Conservation (phyloP, 495 filamentous ascomycete species). For the Xylaria intraflava region DNA sequence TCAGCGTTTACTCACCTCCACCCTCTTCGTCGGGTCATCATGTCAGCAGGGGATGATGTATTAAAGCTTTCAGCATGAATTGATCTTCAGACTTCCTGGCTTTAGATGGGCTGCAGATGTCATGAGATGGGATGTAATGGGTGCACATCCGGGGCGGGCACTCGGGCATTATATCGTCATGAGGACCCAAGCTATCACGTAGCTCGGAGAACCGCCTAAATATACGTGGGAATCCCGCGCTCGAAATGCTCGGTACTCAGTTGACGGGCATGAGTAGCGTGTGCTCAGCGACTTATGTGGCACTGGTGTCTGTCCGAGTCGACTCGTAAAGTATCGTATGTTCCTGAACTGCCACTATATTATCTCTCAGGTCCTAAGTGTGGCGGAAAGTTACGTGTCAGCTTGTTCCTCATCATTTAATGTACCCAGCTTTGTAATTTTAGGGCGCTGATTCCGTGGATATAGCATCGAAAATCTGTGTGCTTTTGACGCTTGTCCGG, state of each 20-base stretch:
- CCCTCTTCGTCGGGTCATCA: background rate
- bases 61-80: background rate
- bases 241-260: background rate
- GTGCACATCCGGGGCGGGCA: background rate
- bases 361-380: constrained; percentile 9
- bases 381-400: constrained; percentile 6
- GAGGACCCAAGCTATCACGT: background rate
- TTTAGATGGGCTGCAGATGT: background rate
- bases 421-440: constrained; percentile 5
- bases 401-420: background rate
- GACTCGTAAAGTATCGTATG: background rate
- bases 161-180: background rate
- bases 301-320: background rate
- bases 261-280: background rate
- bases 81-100: background rate
- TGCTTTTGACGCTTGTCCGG: constrained; percentile 24
- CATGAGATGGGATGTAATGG: background rate
- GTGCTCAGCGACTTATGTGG: background rate
- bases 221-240: background rate
- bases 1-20: background rate
- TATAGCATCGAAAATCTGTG: constrained; percentile 9
- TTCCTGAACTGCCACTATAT: constrained; percentile 2
- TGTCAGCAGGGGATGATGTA: background rate
- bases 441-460: constrained; percentile 6
- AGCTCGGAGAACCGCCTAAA: background rate